Conservation (phyloP, 2,329 filamentous ascomycete species). For the Ceratocystis albifundus region DNA sequence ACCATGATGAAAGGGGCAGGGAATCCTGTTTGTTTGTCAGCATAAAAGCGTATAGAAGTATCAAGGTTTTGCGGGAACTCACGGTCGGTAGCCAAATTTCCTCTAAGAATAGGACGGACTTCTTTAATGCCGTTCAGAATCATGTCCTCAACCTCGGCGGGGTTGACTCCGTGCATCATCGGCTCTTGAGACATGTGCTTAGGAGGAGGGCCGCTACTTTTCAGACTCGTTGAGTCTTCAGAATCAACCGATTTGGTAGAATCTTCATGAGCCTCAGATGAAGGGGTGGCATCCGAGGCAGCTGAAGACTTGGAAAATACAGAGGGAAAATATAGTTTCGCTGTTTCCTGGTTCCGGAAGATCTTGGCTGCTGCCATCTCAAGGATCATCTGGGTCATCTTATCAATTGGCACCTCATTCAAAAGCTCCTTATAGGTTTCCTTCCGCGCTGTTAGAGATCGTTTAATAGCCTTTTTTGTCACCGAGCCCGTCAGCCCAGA, state of each 20-base stretch:
- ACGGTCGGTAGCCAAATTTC: neutral
- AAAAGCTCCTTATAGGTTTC: neutral
- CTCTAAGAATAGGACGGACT: conserved; percentile 4
- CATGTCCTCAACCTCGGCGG: neutral
- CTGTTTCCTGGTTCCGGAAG: conserved; percentile 10
- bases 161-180: neutral
- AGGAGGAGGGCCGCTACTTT: neutral
- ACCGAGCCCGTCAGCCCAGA: neutral
- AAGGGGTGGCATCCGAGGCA: neutral
- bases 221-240: neutral
- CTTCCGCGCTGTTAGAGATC: conserved; percentile 7
- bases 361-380: conserved; percentile 17
- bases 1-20: conserved; percentile 15
- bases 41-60: neutral
- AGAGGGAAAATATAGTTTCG: conserved; percentile 11
- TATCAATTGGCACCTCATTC: conserved; percentile 4
- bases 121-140: conserved; percentile 6
- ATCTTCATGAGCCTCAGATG: too few species aligned
- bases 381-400: conserved; percentile 13
- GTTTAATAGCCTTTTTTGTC: neutral
- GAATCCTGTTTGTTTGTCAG: neutral
- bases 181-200: neutral
- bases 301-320: neutral
- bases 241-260: neutral
- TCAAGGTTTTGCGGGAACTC: neutral